Evolutionary conservation across 2,329 filamentous ascomycete genomes (phyloP).

Genomic region (Hypoxylon sp.): DNA sequence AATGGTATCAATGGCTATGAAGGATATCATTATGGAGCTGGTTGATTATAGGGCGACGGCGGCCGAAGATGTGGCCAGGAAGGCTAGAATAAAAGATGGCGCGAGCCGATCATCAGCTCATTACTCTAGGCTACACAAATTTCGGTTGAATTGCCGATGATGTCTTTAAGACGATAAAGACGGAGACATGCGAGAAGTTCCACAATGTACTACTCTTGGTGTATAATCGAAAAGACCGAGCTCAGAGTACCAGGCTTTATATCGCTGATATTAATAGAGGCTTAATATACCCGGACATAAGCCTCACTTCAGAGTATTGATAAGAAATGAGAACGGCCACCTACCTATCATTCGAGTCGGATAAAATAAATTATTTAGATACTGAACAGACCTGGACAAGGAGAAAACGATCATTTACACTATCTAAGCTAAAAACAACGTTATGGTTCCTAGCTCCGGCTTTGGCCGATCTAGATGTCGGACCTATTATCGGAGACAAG

Average conservation of each 20-base stretch:
- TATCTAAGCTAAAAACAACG: background rate
- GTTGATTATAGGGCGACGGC: background rate
- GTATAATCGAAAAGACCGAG: too few relatives aligned
- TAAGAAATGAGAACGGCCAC: background rate
- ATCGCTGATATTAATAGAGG: background rate
- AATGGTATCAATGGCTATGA: background rate
- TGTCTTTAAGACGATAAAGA: too few relatives aligned
- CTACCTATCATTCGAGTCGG: background rate
- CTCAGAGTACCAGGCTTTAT: too few relatives aligned
- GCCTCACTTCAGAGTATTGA: background rate
- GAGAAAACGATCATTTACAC: background rate
- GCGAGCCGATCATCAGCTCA: too few relatives aligned
- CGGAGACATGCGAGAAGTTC: too few relatives aligned
- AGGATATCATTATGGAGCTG: background rate
- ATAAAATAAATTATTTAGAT: background rate
- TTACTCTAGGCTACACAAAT: too few relatives aligned
- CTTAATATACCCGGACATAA: background rate
- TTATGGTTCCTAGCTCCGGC: background rate
- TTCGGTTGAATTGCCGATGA: too few relatives aligned
- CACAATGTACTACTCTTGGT: too few relatives aligned
- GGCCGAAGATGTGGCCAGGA: background rate
- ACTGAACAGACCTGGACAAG: background rate
- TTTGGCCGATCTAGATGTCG: slow-evolving; percentile 28
- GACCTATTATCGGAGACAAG: slow-evolving; percentile 27
- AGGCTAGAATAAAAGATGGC: background rate